Evolutionary conservation across 805 yeast genomes (phyloP), one percentile per base, ranked within the genome.

Genomic region (Cyberlindnera subsufficiens): DNA sequence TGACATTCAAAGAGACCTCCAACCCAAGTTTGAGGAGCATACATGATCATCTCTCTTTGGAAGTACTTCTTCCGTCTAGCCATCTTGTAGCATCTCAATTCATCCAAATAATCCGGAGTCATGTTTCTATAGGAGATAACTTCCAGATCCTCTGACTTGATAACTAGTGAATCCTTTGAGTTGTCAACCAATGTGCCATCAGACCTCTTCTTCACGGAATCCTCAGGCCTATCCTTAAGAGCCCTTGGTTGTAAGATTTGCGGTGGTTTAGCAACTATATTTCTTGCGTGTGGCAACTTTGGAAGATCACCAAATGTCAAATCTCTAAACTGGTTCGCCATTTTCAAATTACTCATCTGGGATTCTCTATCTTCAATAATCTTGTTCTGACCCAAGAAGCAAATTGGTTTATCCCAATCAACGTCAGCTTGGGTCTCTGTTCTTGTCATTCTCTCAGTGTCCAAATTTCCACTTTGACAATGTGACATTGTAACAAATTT

Each of bases 1-100:
- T 69, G 61, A 52, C 85, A 78, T 42, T 69, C 69, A 57, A 71
- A 84, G 2, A 83, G 50, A 0, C 80, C 88, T 6, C 90, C 91
- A 3, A 84, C 75, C 62, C 76, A 75, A 0, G 78, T 71, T 16
- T 69, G 64, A 0, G 88, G 86, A 14, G 75, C 62, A 52, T 68
- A 79, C 6, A 78, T 54, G 1, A 74, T 67, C 10, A 70, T 39
- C 25, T 68, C 59, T 39, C 78, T 63, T 11, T 56, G 57, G 0
- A 77, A 75, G 51, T 74, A 80, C 49, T 73, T 70, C 48, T 72
- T 70, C 34, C 80, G 66, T 50, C 89, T 68, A 59, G 77, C 85
- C 43, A 81, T 56, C 44, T 80, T 77, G 52, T 71, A 80, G 45
- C 86, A 80, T 11, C 60, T 65, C 43, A 66, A 50, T 32, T 54